Percentiles rank a stretch among this genome's conserved stretches.
Evolutionary conservation across 441 rosid genomes (phyloP).

Genomic region (Geranium incanum): DNA sequence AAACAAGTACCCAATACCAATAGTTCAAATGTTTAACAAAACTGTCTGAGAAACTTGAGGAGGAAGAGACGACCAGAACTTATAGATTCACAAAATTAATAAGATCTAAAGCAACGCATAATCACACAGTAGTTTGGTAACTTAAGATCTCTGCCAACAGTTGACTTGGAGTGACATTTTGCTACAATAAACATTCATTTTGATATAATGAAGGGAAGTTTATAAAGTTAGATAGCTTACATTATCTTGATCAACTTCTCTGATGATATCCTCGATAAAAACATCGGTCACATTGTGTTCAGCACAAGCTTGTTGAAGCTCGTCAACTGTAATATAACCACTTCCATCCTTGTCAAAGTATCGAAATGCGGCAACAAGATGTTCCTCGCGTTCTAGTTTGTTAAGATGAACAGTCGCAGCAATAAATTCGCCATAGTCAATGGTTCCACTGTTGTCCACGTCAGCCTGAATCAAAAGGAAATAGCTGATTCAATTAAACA

Average conservation of each 20-base stretch:
- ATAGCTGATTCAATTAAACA: conserved; percentile 8
- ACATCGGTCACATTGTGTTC: conserved; percentile 93
- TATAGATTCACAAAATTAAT: background rate
- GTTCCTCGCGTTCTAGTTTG: conserved; percentile 93
- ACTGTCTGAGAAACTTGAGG: background rate
- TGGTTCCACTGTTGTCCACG: conserved; percentile 94
- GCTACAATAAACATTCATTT: background rate
- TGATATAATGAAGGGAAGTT: background rate
- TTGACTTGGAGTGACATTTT: background rate
- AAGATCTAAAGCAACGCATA: background rate
- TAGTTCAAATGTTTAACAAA: background rate
- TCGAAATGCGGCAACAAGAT: conserved; percentile 88
- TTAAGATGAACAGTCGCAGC: conserved; percentile 95
- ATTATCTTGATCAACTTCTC: conserved; percentile 93
- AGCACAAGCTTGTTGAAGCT: conserved; percentile 85
- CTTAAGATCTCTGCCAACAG: background rate
- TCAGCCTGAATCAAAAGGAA: conserved; percentile 59
- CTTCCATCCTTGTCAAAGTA: conserved; percentile 97
- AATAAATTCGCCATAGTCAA: conserved; percentile 91
- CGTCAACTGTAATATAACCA: conserved; percentile 92
- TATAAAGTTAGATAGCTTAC: conserved; percentile 35
- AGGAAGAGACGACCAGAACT: background rate
- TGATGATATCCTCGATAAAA: conserved; percentile 78
- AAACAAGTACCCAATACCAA: background rate
- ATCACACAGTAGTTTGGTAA: background rate